phyloP scores from a whole-genome alignment of 2,329 filamentous ascomycete genomes.

The Verticillium nonalfalfae region DNA sequence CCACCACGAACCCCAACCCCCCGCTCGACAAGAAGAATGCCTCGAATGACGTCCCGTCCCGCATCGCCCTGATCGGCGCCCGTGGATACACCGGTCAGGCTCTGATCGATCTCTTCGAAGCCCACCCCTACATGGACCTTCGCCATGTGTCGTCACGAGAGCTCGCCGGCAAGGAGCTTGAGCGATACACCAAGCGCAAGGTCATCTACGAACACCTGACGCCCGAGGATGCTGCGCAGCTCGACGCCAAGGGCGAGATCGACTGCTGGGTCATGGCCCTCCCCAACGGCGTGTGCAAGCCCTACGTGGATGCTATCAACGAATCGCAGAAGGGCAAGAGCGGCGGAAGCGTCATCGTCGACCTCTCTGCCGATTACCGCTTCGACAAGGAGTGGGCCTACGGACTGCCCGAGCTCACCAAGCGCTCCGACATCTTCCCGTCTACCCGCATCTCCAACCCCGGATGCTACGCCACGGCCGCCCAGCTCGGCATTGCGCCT shows the following conservation, averaged over 20 bases:
- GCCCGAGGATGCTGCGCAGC: constrained; percentile 76
- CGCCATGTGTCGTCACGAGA: constrained; percentile 91
- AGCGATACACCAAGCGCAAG: constrained; percentile 86
- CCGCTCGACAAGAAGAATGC: constrained; percentile 62
- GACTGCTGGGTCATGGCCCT: constrained; percentile 94
- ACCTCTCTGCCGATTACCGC: constrained; percentile 94
- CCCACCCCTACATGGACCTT: constrained; percentile 85
- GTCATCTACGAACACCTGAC: constrained; percentile 89
- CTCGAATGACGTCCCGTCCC: constrained; percentile 64
- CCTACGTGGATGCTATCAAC: constrained; percentile 84
- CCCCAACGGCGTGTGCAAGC: constrained; percentile 90
- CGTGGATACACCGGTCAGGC: constrained; percentile 93
- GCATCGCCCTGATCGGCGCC: constrained; percentile 63
- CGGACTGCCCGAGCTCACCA: constrained; percentile 79
- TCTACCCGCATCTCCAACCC: constrained; percentile 85
- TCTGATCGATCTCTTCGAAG: constrained; percentile 78
- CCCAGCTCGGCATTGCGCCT: constrained; percentile 83
- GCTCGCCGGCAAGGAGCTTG: constrained; percentile 75
- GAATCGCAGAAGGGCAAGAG: constrained; percentile 49
- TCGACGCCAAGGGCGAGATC: constrained; percentile 78
- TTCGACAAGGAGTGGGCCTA: constrained; percentile 86
- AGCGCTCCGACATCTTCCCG: constrained; percentile 68
- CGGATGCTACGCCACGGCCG: constrained; percentile 90
- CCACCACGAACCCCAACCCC: too few species aligned
- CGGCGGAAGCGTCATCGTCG: constrained; percentile 71